phyloP scores from a whole-genome alignment of 768 basidiomycete genomes.

The Termitomyces titanicus region DNA sequence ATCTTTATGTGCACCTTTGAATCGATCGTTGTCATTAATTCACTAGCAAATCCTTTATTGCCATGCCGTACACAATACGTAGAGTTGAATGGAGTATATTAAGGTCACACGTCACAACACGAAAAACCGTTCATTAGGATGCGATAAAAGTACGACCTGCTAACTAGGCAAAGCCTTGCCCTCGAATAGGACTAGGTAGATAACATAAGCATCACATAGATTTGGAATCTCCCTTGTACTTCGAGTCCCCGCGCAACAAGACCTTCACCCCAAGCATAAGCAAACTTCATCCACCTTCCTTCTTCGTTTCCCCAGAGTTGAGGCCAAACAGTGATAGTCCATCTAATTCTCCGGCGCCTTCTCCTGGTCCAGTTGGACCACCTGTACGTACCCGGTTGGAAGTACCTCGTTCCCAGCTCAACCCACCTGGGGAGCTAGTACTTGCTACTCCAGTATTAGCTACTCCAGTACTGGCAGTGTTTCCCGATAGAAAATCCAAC shows the following conservation, averaged over 20 bases:
- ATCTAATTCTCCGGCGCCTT: slow-evolving; percentile 2
- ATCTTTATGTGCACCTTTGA: no score
- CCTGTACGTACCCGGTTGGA: not conserved
- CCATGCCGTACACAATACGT: no score
- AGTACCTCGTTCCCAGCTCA: slow-evolving; percentile 8
- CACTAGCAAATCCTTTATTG: no score
- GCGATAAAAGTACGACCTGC: not conserved
- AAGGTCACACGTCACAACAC: no score
- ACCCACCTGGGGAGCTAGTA: not conserved
- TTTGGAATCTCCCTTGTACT: not conserved
- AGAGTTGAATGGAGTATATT: no score
- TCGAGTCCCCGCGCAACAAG: not conserved
- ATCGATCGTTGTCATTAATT: no score
- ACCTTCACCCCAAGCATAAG: no score
- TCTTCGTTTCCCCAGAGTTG: slow-evolving; percentile 5
- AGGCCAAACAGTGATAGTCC: slow-evolving; percentile 4
- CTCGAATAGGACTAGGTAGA: not conserved
- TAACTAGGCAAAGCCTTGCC: not conserved
- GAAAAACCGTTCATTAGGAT: no score
- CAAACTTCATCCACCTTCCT: slow-evolving; percentile 3
- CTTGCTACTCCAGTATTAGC: not conserved
- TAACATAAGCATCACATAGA: not conserved
- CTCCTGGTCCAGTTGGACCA: not conserved
- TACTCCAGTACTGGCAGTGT: not conserved
- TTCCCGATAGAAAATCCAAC: slow-evolving; percentile 11